These are phyloP conservation scores for Mycena belliarum DNA, from an alignment of 768 basidiomycete genomes.

Conservation along the genomic window DNA sequence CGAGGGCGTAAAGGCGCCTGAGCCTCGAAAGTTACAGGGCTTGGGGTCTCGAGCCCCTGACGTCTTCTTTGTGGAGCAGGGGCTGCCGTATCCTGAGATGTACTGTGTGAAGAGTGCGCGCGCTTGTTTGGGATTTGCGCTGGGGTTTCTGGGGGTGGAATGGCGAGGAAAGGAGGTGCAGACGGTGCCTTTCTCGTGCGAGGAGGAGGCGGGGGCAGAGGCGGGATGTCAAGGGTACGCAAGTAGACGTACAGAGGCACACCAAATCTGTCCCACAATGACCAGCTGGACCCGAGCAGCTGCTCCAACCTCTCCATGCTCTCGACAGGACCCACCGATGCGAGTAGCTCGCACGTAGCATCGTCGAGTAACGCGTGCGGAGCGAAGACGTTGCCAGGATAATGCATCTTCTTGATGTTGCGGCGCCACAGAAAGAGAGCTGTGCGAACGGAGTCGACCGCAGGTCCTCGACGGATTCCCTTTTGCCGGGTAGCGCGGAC, in stretches of 20 bases:
- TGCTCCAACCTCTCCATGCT: background rate
- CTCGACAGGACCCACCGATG: conserved; percentile 12
- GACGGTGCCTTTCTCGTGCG: background rate
- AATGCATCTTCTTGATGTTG: conserved; percentile 4
- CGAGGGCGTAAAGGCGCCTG: no score
- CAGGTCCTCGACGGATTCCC: conserved; percentile 2
- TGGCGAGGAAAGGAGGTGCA: no score
- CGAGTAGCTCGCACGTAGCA: conserved; percentile 11
- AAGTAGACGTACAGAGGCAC: background rate
- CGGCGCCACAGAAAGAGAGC: conserved; percentile 15
- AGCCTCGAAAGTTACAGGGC: no score
- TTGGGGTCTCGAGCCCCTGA: no score
- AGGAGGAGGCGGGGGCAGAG: background rate
- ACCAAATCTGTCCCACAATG: conserved; percentile 3
- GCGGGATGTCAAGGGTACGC: background rate
- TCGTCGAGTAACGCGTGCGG: conserved; percentile 15
- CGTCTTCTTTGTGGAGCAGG: no score
- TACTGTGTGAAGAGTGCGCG: no score
- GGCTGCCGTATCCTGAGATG: no score
- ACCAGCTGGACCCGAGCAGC: conserved; percentile 12
- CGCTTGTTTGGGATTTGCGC: background rate
- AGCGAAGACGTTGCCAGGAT: conserved; percentile 4
- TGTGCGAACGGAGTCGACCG: conserved; percentile 5
- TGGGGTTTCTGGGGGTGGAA: background rate
- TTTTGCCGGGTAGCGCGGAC: conserved; percentile 2